A percentile compares a stretch with the other conserved stretches of the same genome.
Conservation (phyloP, 495 filamentous ascomycete genomes). For the Aspergillus cavernicola region DNA sequence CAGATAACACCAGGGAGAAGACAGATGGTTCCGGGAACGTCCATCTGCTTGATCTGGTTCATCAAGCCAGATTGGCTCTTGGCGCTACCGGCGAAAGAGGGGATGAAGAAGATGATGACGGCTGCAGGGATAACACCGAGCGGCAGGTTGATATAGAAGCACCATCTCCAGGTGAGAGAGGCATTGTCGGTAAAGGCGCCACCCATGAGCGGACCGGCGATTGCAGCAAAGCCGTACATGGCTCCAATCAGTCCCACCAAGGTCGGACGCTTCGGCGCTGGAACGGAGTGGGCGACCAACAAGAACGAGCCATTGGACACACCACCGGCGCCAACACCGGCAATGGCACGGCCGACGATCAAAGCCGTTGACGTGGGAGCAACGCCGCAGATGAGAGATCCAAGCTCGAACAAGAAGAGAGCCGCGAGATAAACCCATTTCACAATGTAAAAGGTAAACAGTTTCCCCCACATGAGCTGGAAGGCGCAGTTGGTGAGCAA, state of each 20-base stretch:
- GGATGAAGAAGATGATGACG: slow-evolving; percentile 50
- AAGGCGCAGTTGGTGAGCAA: slow-evolving; percentile 41
- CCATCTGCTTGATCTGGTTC: slow-evolving; percentile 18
- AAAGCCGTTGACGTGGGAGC: slow-evolving; percentile 65
- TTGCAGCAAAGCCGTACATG: slow-evolving; percentile 66
- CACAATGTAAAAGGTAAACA: slow-evolving; percentile 43
- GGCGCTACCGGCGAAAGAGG: slow-evolving; percentile 11
- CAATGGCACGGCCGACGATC: slow-evolving; percentile 74
- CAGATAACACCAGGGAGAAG: slow-evolving; percentile 32
- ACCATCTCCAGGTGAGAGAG: slow-evolving; percentile 71
- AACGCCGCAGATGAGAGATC: slow-evolving; percentile 66
- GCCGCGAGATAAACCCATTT: slow-evolving; percentile 33
- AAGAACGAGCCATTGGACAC: slow-evolving; percentile 28
- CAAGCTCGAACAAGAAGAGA: slow-evolving; percentile 60
- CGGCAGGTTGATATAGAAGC: slow-evolving; percentile 74
- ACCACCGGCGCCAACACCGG: slow-evolving; percentile 71
- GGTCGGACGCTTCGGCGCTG: slow-evolving; percentile 58
- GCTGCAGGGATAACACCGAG: slow-evolving; percentile 56
- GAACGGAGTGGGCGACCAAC: slow-evolving; percentile 42
- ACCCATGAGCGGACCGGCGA: slow-evolving; percentile 62
- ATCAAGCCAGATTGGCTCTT: slow-evolving; percentile 15
- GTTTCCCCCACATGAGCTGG: slow-evolving; percentile 43
- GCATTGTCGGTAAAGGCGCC: slow-evolving; percentile 50
- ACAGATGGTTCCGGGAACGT: slow-evolving; percentile 25
- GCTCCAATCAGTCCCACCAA: slow-evolving; percentile 62